Evolutionary conservation across 225 moss, liverwort and hornwort genomes (phyloP), one percentile per base, ranked within the genome.

Genomic region (Sphagnum tenellum): DNA sequence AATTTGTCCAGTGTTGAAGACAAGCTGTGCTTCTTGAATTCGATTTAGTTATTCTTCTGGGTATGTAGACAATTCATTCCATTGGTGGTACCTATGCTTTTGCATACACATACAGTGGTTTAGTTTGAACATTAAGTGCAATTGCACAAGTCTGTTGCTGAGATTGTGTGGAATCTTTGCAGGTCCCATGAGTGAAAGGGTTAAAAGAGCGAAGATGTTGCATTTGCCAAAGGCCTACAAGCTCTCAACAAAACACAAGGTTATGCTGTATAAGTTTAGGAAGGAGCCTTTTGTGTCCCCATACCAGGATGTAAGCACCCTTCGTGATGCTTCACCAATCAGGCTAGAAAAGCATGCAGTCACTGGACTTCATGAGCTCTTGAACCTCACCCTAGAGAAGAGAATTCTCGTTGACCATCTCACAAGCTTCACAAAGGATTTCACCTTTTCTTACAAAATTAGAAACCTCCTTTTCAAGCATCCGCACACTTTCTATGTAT

Each of bases 251-350:
- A 75, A 77, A 53, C 83, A 84, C 57, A 68, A 77, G 62, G 80
- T 80, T 64, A 64, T 84, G 64, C 55, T 84, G 54, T 77, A 75
- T 55, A 72, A 75, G 47, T 86, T 77, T 59, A 77, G 77, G 60
- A 75, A 86, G 60, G 67, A 81, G n/a, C 79, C 86, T 12, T 86
- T 77, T 59, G 75, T 86, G 56, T 82, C 86, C 44, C 86, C 86
- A 4, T 86, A 77, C 66, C 13, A 70, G 50, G 74, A 79, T 52
- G 67, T 58, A 2, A 59, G 77, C 56, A 79, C 71, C 13, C 72
- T 79, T 50, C 70, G 71, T 45, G 51, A 52, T 9, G 59, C 79
- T 2, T 62, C 72, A 0, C 72, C 79, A 45, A 76, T 82, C 5
- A 65, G 65, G 63, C 66, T 75, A 54, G 86, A 86, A 62, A 82